Evolutionary conservation across 805 yeast genomes (phyloP), one percentile per base, ranked within the genome.

Genomic region (Yarrowia sp.): DNA sequence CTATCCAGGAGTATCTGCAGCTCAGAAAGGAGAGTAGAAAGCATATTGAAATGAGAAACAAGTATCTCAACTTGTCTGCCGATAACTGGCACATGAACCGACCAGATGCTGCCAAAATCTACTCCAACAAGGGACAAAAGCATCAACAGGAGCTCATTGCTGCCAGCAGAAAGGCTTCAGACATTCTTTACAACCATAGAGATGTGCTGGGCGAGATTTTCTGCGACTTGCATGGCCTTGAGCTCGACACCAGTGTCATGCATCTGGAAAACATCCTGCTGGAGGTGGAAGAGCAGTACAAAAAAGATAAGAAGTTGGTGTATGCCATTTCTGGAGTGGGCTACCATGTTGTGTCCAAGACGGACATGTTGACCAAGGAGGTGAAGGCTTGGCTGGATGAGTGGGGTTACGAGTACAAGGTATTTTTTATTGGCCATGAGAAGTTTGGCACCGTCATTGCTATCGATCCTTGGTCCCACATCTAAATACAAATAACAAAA

Each of bases 391-490:
- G 65, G 38, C 68, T 80, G 5, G 79, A 79, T 66, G 71, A 73
- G 43, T 68, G 74, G 65, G 81, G 80, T 3, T 79, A 75, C 65
- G 74, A 74, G 62, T 77, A 77, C 72, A 74, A 75, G 32, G 72
- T 74, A n/a, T 73, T 75, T 51, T 65, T 65, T n/a, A 74, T 75
- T 35, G 74, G 74, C 7, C 71, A 69, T 35, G 67, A 73, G 1
- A 68, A 66, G 17, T 77, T 70, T 65, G 82, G 82, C 0, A 71
- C 76, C 7, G 64, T 79, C 3, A 71, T 77, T n/a, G 81, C 77
- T 11, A 70, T 79, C 7, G 81, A 79, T 65, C 81, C 82, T 2
- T 79, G 77, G 78, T 68, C 71, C 8, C 71, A 70, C 38, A 38
- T 69, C 15, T 69, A 58, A 55, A 33, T 18, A n/a, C n/a, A 48